Evolutionary conservation across 441 rosid species (phyloP).

Genomic region (Gossypium davidsonii): DNA sequence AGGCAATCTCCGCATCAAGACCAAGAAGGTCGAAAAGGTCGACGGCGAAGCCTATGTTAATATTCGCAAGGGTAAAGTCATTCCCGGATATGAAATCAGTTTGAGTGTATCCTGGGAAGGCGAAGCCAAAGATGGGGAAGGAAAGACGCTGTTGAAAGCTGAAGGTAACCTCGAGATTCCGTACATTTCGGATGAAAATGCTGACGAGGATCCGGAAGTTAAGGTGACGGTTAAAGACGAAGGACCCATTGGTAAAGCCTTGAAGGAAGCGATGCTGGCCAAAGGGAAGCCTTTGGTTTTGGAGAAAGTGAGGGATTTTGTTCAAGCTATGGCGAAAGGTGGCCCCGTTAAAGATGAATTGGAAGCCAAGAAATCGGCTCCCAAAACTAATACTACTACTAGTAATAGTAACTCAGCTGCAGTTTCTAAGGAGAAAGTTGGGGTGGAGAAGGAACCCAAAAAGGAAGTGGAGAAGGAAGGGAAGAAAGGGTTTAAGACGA

Average conservation of each 20-base stretch:
- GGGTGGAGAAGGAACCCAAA: conserved; percentile 17
- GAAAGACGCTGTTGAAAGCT: conserved; percentile 45
- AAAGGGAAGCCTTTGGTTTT: conserved; percentile 57
- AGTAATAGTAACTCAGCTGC: conserved; percentile 3
- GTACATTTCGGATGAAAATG: conserved; percentile 90
- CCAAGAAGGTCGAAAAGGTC: conserved; percentile 56
- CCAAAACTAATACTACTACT: conserved; percentile 22
- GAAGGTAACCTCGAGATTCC: conserved; percentile 85
- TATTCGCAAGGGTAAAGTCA: conserved; percentile 82
- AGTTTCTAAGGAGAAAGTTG: conserved; percentile 21
- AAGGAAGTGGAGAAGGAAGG: conserved; percentile 23
- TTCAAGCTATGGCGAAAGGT: conserved; percentile 67
- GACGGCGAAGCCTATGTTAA: conserved; percentile 96
- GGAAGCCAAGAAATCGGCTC: conserved; percentile 54
- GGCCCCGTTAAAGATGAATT: conserved; percentile 81
- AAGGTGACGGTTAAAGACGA: conserved; percentile 71
- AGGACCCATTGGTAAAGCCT: conserved; percentile 53
- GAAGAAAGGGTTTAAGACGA: conserved; percentile 61
- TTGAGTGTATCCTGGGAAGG: conserved; percentile 77
- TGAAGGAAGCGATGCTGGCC: conserved; percentile 75
- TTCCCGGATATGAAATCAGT: conserved; percentile 82
- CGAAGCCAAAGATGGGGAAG: conserved; percentile 73
- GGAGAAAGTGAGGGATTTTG: conserved; percentile 61
- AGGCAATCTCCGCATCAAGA: conserved; percentile 48
- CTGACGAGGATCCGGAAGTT: conserved; percentile 85